Evolutionary conservation across 805 yeast genomes (phyloP).

Genomic region (Sugiyamaella floridensis): DNA sequence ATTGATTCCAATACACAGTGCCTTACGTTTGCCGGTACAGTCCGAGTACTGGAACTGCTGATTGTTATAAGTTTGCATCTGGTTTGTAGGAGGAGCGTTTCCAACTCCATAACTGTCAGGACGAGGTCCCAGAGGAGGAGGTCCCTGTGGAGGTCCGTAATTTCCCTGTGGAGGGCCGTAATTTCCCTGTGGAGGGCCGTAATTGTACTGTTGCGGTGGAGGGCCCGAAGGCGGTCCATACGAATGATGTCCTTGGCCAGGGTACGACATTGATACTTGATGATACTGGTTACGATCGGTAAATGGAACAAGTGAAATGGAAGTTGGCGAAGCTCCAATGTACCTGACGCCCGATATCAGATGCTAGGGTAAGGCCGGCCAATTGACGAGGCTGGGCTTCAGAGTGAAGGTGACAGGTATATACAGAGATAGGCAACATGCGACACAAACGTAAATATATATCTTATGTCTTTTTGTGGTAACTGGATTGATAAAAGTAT

Average conservation of each 20-base stretch:
- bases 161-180: conserved; percentile 16
- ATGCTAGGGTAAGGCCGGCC: too few relatives aligned
- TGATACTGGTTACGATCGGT: too few relatives aligned
- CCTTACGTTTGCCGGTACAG: conserved; percentile 68
- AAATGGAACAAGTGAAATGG: too few relatives aligned
- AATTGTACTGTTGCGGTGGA: conserved; percentile 15
- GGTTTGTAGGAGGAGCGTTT: conserved; percentile 22
- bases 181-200: conserved; percentile 14
- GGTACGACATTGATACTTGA: conserved; percentile 23
- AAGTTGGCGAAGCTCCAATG: too few relatives aligned
- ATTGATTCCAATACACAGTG: conserved; percentile 71
- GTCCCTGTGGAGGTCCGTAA: conserved; percentile 26
- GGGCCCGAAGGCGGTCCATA: conserved; percentile 22
- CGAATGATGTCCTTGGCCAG: conserved; percentile 32
- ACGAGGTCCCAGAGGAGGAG: conserved; percentile 24
- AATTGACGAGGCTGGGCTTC: too few relatives aligned
- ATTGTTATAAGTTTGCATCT: conserved; percentile 28
- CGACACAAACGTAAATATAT: too few relatives aligned
- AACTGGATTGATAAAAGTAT: too few relatives aligned
- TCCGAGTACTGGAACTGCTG: conserved; percentile 52
- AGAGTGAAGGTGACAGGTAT: too few relatives aligned
- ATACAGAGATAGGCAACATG: too few relatives aligned
- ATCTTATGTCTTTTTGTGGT: too few relatives aligned
- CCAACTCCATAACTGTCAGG: conserved; percentile 11
- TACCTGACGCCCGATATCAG: too few relatives aligned